These are phyloP conservation scores for Sesbania bispinosa DNA, from an alignment of 306 rosid species.

Conservation along the genomic window DNA sequence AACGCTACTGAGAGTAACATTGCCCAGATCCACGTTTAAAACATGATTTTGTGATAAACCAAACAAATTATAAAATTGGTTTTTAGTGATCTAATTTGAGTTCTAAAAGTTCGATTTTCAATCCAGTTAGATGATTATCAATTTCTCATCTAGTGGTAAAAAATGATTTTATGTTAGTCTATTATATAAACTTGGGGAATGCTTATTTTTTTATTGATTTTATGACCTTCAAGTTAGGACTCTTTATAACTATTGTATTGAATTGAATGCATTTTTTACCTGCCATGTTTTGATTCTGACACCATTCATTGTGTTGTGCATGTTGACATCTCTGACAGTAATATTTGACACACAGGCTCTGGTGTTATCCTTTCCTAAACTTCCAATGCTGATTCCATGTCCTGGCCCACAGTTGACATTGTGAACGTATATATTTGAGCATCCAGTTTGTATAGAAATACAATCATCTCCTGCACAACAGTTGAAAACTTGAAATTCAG, in stretches of 20 bases:
- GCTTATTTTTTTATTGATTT: background rate
- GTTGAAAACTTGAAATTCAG: background rate
- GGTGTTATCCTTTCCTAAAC: conserved; percentile 85
- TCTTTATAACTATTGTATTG: conserved; percentile 6
- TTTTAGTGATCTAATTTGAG: too few relatives aligned
- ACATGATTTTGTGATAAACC: too few relatives aligned
- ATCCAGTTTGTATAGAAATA: conserved; percentile 96
- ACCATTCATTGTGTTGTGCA: conserved; percentile 91
- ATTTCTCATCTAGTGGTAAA: background rate
- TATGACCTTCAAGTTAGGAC: background rate
- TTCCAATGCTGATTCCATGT: conserved; percentile 97
- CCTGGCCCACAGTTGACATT: conserved; percentile 97
- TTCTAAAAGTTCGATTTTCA: too few relatives aligned
- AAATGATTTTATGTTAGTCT: background rate
- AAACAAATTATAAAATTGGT: too few relatives aligned
- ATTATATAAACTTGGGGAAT: background rate
- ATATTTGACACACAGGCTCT: conserved; percentile 97
- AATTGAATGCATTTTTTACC: conserved; percentile 58
- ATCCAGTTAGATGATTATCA: too few relatives aligned
- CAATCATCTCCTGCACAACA: conserved; percentile 84
- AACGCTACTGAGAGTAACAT: too few relatives aligned
- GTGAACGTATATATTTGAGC: conserved; percentile 85
- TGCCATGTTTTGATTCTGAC: conserved; percentile 99
- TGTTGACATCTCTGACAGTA: conserved; percentile 74
- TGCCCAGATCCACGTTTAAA: too few relatives aligned